Percentiles rank a stretch among this genome's conserved stretches.
Evolutionary conservation across 1,284 basidiomycete species (phyloP).

Genomic region (Sanghuangporus baumii): DNA sequence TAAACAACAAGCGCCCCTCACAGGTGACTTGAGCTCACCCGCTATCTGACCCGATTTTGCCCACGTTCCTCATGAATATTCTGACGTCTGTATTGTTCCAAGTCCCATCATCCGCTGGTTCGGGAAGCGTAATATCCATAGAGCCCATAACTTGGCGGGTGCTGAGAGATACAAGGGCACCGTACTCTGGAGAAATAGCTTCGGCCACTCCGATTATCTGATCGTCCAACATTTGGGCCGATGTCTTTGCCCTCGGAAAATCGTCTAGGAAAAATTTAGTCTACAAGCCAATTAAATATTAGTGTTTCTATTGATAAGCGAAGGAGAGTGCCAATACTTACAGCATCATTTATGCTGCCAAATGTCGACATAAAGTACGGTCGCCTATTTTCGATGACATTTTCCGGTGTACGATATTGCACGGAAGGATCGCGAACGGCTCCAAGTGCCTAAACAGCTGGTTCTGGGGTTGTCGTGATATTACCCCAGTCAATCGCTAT

Average conservation of each 20-base stretch:
- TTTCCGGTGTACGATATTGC: conserved; percentile 25
- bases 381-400: conserved; percentile 22
- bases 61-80: conserved; percentile 18
- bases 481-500: conserved; percentile 27
- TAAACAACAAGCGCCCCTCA: not conserved
- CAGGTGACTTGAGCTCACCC: not conserved
- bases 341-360: not conserved
- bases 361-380: conserved; percentile 30
- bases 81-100: conserved; percentile 21
- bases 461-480: conserved; percentile 20
- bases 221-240: conserved; percentile 28
- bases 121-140: conserved; percentile 32
- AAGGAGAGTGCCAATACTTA: not conserved
- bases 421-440: conserved; percentile 35
- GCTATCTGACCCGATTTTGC: not conserved
- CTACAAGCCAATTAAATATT: not conserved
- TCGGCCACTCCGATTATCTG: conserved; percentile 29
- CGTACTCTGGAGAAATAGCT: conserved; percentile 30
- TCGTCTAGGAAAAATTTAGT: not conserved
- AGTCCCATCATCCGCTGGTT: conserved; percentile 23
- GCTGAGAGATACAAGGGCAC: conserved; percentile 33
- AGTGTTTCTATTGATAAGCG: not conserved
- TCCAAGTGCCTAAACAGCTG: conserved; percentile 37
- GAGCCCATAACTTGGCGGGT: conserved; percentile 36
- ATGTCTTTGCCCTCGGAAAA: conserved; percentile 23